Conservation (phyloP, 495 filamentous ascomycete genomes). For the Clohesyomyces aquaticus region DNA sequence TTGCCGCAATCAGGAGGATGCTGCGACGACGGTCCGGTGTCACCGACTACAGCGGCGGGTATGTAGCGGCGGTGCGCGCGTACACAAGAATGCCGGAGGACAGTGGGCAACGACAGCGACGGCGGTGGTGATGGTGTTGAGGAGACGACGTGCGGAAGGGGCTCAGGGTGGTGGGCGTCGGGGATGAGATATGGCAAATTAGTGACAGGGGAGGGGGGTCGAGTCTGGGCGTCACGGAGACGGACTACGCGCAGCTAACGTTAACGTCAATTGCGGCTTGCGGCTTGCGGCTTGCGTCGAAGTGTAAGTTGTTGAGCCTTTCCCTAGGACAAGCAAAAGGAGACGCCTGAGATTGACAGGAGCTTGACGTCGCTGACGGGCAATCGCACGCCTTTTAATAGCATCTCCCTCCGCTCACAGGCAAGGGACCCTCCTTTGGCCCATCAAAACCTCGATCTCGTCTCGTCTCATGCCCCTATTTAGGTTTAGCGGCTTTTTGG, state of each 20-base stretch:
- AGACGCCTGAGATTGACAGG: not conserved
- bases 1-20: conserved; percentile 21
- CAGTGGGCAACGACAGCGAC: not conserved
- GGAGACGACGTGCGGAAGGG: not conserved
- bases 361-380: not conserved
- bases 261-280: too few relatives aligned
- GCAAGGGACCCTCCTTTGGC: not conserved
- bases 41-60: conserved; percentile 10
- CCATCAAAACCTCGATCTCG: not conserved
- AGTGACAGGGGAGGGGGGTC: not conserved
- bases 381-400: not conserved
- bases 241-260: not conserved
- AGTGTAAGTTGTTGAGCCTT: too few relatives aligned
- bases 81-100: conserved; percentile 9
- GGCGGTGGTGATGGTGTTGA: conserved; percentile 8
- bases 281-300: too few relatives aligned
- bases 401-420: too few relatives aligned
- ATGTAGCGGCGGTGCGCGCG: conserved; percentile 11
- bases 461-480: not conserved
- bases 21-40: not conserved
- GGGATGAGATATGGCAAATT: conserved; percentile 8
- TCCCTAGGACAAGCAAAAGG: too few relatives aligned
- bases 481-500: not conserved
- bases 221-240: not conserved
- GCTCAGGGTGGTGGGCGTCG: not conserved